A percentile compares a stretch with the other conserved stretches of the same genome.
These are phyloP conservation scores for Phytopythium mirpurense DNA, from an alignment of 352 stramenopile species.

Conservation along the genomic window DNA sequence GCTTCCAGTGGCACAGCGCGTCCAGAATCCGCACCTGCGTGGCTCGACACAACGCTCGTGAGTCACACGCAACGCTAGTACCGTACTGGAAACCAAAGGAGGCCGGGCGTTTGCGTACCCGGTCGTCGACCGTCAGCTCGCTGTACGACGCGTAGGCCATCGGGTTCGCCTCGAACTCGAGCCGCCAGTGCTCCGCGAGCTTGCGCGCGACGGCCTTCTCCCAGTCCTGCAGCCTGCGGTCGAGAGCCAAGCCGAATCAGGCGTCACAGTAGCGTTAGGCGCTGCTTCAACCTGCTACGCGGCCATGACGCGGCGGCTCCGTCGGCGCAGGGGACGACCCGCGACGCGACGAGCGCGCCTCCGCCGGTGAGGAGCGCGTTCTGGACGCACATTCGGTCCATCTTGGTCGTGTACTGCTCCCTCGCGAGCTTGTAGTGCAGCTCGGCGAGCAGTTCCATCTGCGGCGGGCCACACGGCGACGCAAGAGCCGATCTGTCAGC, in stretches of 20 bases:
- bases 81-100: too few species aligned
- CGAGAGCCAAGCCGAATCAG: not conserved
- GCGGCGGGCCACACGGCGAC: conserved; percentile 8
- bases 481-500: not conserved
- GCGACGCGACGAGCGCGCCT: not conserved
- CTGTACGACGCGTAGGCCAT: conserved; percentile 50
- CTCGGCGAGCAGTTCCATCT: conserved; percentile 72
- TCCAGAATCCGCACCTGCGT: conserved; percentile 69
- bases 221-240: conserved; percentile 74
- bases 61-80: too few species aligned
- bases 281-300: not conserved
- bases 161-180: conserved; percentile 59
- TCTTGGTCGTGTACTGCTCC: conserved; percentile 66
- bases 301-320: not conserved
- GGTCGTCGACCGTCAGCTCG: conserved; percentile 49
- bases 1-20: conserved; percentile 78
- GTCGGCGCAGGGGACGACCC: not conserved
- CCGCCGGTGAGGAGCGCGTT: not conserved
- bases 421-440: conserved; percentile 77
- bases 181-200: conserved; percentile 71
- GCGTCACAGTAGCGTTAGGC: not conserved
- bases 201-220: conserved; percentile 70
- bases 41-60: not conserved
- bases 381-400: conserved; percentile 68
- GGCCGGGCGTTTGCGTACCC: conserved; percentile 23